phyloP scores from a whole-genome alignment of 345 rosid species.

The Linum trigynum region DNA sequence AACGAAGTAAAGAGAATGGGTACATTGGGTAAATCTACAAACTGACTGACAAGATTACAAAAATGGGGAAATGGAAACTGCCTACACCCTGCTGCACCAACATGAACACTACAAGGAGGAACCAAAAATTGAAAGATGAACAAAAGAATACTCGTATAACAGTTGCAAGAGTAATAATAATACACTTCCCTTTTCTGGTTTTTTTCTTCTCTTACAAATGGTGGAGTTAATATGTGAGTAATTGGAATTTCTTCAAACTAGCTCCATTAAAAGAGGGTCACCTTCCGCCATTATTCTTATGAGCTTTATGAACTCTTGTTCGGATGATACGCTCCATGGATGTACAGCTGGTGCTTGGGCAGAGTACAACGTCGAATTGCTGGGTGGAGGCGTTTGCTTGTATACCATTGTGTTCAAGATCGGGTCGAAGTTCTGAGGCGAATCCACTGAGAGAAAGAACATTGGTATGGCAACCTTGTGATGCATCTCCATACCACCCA shows the following conservation, averaged over 20 bases:
- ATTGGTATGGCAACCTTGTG: slow-evolving; percentile 82
- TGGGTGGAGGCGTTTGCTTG: slow-evolving; percentile 43
- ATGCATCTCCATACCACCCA: slow-evolving; percentile 67
- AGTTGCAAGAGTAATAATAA: slow-evolving; percentile 24
- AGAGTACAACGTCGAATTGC: slow-evolving; percentile 53
- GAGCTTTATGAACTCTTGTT: slow-evolving; percentile 82
- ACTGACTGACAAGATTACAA: slow-evolving; percentile 13
- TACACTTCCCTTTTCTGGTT: slow-evolving; percentile 19
- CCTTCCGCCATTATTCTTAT: slow-evolving; percentile 90
- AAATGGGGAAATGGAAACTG: not conserved
- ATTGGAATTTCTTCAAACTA: slow-evolving; percentile 41
- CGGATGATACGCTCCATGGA: slow-evolving; percentile 79
- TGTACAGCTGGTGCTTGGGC: slow-evolving; percentile 82
- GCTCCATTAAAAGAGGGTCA: slow-evolving; percentile 81
- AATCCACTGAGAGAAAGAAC: slow-evolving; percentile 94
- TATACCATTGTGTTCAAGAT: slow-evolving; percentile 74
- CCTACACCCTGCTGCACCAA: slow-evolving; percentile 16
- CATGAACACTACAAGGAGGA: slow-evolving; percentile 17
- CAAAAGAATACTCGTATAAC: slow-evolving; percentile 23
- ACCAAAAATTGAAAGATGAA: slow-evolving; percentile 9
- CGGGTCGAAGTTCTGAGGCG: slow-evolving; percentile 66
- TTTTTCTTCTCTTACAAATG: slow-evolving; percentile 19
- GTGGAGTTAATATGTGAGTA: too few species aligned
- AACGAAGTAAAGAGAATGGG: too few species aligned
- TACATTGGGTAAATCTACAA: slow-evolving; percentile 33